Evolutionary conservation across 495 filamentous ascomycete genomes (phyloP).

Genomic region (Neurospora sp.): DNA sequence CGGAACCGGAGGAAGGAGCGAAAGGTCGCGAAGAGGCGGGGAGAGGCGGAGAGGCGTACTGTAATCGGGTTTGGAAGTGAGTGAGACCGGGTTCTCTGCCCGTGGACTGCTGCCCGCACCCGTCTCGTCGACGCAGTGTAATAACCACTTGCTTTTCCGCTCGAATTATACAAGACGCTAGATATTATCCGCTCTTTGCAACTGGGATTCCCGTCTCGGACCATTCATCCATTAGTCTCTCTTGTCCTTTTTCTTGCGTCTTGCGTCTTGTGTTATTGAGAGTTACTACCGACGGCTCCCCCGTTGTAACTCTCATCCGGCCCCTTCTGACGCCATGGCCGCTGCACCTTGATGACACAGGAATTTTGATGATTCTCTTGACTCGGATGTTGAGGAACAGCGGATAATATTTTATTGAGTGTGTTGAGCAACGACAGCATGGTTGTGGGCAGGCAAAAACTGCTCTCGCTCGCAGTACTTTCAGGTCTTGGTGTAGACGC

Average conservation of each 20-base stretch:
- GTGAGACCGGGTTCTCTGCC: neutral
- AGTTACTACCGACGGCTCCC: neutral
- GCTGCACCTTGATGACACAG: constrained; percentile 9
- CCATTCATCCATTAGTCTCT: neutral
- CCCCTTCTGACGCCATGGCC: constrained; percentile 10
- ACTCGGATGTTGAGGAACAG: constrained; percentile 8
- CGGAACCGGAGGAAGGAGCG: neutral
- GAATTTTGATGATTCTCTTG: neutral
- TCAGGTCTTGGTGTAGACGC: constrained; percentile 15
- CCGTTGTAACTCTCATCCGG: neutral
- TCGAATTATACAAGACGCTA: neutral
- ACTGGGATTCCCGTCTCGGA: neutral
- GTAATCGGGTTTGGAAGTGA: neutral
- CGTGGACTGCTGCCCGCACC: neutral
- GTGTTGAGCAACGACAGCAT: constrained; percentile 13
- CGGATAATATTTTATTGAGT: neutral
- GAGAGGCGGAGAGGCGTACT: neutral
- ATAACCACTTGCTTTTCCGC: neutral
- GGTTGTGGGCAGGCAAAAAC: constrained; percentile 17
- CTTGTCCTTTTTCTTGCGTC: neutral
- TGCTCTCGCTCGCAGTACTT: constrained; percentile 25
- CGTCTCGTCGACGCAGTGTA: neutral
- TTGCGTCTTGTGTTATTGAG: neutral
- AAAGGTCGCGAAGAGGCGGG: neutral
- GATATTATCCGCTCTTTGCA: neutral